Evolutionary conservation across 805 yeast species (phyloP).

Genomic region (Saturnispora hagleri): DNA sequence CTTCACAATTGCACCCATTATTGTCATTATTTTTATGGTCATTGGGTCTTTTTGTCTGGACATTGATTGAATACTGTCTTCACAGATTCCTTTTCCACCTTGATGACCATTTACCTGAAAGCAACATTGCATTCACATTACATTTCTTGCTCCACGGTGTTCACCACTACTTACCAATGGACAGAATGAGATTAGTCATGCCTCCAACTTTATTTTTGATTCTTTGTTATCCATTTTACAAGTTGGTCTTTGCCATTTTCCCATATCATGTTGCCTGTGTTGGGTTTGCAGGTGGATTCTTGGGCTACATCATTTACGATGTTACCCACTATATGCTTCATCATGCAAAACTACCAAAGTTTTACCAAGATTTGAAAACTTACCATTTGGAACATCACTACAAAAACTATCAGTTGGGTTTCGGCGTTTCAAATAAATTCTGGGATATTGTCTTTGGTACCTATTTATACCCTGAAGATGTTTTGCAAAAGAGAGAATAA

Average conservation of each 20-base stretch:
- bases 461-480: constrained; percentile 42
- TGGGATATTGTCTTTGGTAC: constrained; percentile 94
- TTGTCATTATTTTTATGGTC: constrained; percentile 51
- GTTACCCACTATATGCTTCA: constrained; percentile 91
- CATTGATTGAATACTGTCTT: constrained; percentile 75
- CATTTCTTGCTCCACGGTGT: constrained; percentile 93
- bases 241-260: constrained; percentile 61
- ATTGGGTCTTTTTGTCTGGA: constrained; percentile 88
- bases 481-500: constrained; percentile 34
- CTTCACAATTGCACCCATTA: constrained; percentile 35
- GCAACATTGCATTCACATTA: constrained; percentile 60
- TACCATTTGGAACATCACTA: constrained; percentile 96
- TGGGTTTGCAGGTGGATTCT: constrained; percentile 91
- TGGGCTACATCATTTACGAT: constrained; percentile 90
- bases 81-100: constrained; percentile 93
- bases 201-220: constrained; percentile 82
- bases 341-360: constrained; percentile 73
- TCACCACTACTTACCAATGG: constrained; percentile 98
- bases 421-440: constrained; percentile 88
- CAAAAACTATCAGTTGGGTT: constrained; percentile 92
- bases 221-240: constrained; percentile 74
- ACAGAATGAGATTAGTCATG: constrained; percentile 82
- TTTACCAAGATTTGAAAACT: constrained; percentile 70
- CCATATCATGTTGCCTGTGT: constrained; percentile 83
- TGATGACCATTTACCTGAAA: constrained; percentile 78